Percentiles rank a stretch among this genome's conserved stretches.
These are phyloP conservation scores for Fusarium setosum DNA, from an alignment of 2,329 filamentous ascomycete genomes.

Conservation along the genomic window DNA sequence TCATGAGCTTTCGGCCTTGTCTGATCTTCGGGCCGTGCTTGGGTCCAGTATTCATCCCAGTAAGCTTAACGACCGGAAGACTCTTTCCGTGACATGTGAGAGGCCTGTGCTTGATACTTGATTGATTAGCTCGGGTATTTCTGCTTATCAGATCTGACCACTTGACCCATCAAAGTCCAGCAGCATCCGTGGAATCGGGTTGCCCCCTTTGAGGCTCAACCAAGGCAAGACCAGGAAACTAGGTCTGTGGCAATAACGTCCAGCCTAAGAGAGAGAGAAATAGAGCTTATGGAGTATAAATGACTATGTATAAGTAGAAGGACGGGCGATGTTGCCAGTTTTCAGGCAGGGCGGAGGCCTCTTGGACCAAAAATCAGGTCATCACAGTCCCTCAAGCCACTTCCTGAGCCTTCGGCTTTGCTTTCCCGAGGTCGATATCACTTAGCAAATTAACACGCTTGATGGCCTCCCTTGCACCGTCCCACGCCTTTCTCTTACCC, in stretches of 20 bases:
- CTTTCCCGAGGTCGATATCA: conserved; percentile 17
- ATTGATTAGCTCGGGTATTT: not conserved
- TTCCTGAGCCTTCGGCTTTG: conserved; percentile 9
- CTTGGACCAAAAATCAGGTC: not conserved
- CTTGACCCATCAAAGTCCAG: not conserved
- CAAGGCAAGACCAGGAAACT: not conserved
- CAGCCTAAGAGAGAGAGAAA: too few relatives aligned
- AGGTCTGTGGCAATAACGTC: not conserved
- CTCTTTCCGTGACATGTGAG: conserved; percentile 1
- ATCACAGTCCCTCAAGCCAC: not conserved
- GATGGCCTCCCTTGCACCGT: conserved; percentile 48
- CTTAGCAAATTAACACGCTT: conserved; percentile 24
- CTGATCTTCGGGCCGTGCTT: not conserved
- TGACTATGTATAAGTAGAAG: too few relatives aligned
- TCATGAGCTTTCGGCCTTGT: not conserved
- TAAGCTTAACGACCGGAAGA: not conserved
- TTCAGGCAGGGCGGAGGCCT: too few relatives aligned
- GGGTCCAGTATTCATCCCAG: not conserved
- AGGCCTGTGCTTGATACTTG: not conserved
- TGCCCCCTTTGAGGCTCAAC: not conserved
- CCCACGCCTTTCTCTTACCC: conserved; percentile 51
- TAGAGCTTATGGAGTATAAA: not conserved
- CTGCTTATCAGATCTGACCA: not conserved
- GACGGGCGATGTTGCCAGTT: too few relatives aligned
- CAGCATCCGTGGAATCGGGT: too few relatives aligned